Evolutionary conservation across 345 rosid species (phyloP).

Genomic region (Kandelia obovata): DNA sequence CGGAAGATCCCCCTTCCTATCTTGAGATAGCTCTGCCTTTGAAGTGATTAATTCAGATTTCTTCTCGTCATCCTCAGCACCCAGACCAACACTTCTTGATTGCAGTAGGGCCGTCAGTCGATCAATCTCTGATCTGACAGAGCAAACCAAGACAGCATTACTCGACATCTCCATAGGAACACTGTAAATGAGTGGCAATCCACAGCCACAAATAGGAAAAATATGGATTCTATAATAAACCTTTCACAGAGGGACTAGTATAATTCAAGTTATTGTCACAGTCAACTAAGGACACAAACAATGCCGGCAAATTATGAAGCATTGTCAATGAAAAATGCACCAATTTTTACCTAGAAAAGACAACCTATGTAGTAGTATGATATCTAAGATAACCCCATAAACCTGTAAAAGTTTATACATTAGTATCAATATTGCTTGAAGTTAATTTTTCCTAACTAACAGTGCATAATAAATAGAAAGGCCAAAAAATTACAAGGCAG

Average conservation of each 20-base stretch:
- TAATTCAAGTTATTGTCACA: too few relatives aligned
- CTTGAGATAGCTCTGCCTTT: slow-evolving; percentile 25
- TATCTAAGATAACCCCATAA: too few relatives aligned
- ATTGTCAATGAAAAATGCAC: too few relatives aligned
- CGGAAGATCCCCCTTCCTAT: slow-evolving; percentile 32
- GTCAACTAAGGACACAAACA: too few relatives aligned
- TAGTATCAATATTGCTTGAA: not conserved
- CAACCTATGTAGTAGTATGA: too few relatives aligned
- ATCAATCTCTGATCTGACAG: slow-evolving; percentile 78
- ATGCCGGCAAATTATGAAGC: too few relatives aligned
- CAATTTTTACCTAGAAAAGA: too few relatives aligned
- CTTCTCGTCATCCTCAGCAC: slow-evolving; percentile 39
- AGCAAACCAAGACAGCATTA: not conserved
- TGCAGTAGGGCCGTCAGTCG: slow-evolving; percentile 67
- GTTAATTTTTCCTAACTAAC: not conserved
- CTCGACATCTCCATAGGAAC: not conserved
- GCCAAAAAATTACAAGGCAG: not conserved
- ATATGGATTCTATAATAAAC: too few relatives aligned
- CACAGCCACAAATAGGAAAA: not conserved
- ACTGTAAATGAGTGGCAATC: not conserved
- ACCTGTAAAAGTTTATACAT: not conserved
- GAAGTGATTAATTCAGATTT: slow-evolving; percentile 36
- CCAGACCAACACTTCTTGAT: slow-evolving; percentile 47
- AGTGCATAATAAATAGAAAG: not conserved
- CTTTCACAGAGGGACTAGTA: too few relatives aligned